phyloP scores from a whole-genome alignment of 768 basidiomycete genomes.

The Pulveroboletus ravenelii region DNA sequence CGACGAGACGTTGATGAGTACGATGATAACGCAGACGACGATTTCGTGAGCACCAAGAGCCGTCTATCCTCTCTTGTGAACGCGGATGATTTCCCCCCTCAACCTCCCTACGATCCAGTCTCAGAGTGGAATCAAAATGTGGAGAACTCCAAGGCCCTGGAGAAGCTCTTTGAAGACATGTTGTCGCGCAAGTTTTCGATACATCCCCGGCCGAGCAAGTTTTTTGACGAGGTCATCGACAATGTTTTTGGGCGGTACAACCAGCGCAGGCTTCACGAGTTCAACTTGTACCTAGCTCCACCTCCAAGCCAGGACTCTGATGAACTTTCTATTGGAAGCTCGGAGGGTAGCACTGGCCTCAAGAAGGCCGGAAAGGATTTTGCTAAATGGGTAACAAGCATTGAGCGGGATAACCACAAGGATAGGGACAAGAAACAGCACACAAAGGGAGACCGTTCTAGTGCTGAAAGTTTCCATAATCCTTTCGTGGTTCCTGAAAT shows the following conservation, averaged over 20 bases:
- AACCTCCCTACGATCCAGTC: constrained; percentile 20
- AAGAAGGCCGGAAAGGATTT: constrained; percentile 31
- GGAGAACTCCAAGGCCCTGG: constrained; percentile 43
- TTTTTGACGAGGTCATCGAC: constrained; percentile 42
- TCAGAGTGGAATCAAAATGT: constrained; percentile 40
- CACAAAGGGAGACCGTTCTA: constrained; percentile 24
- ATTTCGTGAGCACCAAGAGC: constrained; percentile 31
- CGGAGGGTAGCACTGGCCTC: constrained; percentile 19
- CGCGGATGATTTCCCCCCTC: constrained; percentile 13
- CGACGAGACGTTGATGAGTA: constrained; percentile 4
- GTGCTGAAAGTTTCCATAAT: constrained; percentile 20
- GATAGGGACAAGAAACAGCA: constrained; percentile 23
- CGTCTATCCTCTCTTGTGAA: constrained; percentile 23
- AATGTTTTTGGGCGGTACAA: constrained; percentile 49
- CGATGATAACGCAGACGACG: constrained; percentile 30
- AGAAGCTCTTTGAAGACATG: constrained; percentile 58
- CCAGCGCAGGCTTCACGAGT: constrained; percentile 40
- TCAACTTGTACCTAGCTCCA: constrained; percentile 58
- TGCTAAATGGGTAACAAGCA: constrained; percentile 33
- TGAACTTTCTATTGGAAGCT: constrained; percentile 19
- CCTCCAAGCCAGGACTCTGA: constrained; percentile 22
- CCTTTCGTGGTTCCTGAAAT: constrained; percentile 25
- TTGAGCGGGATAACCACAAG: constrained; percentile 34
- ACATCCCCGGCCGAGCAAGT: constrained; percentile 47
- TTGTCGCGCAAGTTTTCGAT: constrained; percentile 47